Base-by-base conservation (phyloP, 768 basidiomycete species). In the Collybia mongolica region DNA sequence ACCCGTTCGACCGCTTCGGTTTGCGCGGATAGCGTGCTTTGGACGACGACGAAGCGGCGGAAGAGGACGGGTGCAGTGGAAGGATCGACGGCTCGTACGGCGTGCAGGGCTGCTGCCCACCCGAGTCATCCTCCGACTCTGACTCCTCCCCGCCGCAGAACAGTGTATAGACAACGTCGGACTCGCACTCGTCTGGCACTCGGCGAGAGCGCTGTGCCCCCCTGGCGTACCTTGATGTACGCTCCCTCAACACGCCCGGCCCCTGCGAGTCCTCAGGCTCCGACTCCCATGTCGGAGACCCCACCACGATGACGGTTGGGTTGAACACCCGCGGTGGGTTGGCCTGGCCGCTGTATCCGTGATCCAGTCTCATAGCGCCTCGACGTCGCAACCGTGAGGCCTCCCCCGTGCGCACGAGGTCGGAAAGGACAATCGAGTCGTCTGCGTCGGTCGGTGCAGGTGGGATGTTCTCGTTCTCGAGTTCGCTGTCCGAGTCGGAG, bases 381-480 rank as follows among this genome's bases (percentile, higher is more conserved):
- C 88, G 71, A 49, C 88, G 71, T n/a, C 88, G 78, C 46, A 89
- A 68, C 5, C 88, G 74, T 3, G 88, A 89, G 0, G 84, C 83
- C 60, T 90, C 88, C 14, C 82, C 88, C 1, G 83, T 83, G 44
- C 88, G 83, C 14, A 89, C 74, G 37, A 90, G 75, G 64, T 89
- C 87, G 1, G 84, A 86, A 39, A 89, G 77, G 17, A 88, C 79
- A 49, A 90, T 84, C 26, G 82, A 76, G 60, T 83, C 83, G 57
- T 90, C 87, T 2, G 72, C 75, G 51, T 86, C 83, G 15, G 55
- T 59, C 3, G 53, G 24, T 20, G 38, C 38, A 38, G 32, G 23
- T 24, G 23, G 39, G 2, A 23, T 26, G 45, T 32, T 22, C 39
- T 37, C 28, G 26, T 43, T 48, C 38, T 45, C 48, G 20, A 23